Percentiles rank a stretch among this genome's conserved stretches.
These are phyloP conservation scores for Hanseniaspora osmophila DNA, from an alignment of 805 yeast genomes.

Conservation along the genomic window DNA sequence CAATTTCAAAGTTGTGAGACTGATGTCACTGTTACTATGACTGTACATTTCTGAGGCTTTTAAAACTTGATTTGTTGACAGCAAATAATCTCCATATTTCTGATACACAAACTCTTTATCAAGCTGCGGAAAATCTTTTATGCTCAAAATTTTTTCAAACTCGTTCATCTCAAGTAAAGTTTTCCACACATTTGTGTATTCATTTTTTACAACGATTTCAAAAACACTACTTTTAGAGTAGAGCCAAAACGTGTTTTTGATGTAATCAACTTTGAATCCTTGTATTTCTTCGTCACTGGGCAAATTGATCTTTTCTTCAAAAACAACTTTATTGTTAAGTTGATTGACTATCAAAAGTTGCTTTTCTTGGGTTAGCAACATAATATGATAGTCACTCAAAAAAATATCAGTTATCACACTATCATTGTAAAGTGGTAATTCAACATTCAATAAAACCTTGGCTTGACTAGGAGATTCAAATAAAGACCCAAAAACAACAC, in stretches of 20 bases:
- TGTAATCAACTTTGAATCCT: conserved; percentile 38
- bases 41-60: conserved; percentile 51
- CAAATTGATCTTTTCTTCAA: conserved; percentile 26
- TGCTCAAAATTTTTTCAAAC: conserved; percentile 51
- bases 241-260: conserved; percentile 55
- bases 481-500: conserved; percentile 30
- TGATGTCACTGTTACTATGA: conserved; percentile 15
- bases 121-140: conserved; percentile 22
- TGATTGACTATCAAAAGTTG: conserved; percentile 35
- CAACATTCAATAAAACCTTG: conserved; percentile 27
- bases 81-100: conserved; percentile 39
- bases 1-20: conserved; percentile 44
- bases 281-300: conserved; percentile 25
- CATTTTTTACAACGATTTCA: conserved; percentile 60
- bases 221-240: conserved; percentile 45
- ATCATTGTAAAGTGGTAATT: conserved; percentile 23
- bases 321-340: conserved; percentile 34
- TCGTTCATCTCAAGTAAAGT: conserved; percentile 34
- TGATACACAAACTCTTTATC: conserved; percentile 36
- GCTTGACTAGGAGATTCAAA: conserved; percentile 19
- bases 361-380: conserved; percentile 29
- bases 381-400: conserved; percentile 40
- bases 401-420: neutral
- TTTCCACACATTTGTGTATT: conserved; percentile 64
- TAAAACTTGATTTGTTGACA: conserved; percentile 18